Conservation (phyloP, 106 monocot genomes). For the Phalaenopsis equestris region DNA sequence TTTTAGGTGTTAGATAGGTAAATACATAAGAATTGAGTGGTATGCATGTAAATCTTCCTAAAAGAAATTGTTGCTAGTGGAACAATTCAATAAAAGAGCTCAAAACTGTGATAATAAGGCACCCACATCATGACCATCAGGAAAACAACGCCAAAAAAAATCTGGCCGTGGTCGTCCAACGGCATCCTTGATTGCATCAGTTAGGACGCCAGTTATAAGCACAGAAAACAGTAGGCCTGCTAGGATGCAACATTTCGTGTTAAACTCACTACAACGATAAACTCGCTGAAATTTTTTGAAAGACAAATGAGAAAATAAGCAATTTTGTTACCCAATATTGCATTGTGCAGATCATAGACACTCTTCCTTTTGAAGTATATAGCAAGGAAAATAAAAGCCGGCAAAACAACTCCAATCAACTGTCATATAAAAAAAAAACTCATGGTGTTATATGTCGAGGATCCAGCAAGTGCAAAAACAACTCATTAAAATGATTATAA, state of each 20-base stretch:
- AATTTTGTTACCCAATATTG: slow-evolving; percentile 41
- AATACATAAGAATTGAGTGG: no score
- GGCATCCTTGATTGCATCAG: slow-evolving; percentile 62
- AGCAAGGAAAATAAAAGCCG: slow-evolving; percentile 24
- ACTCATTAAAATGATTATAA: neutral
- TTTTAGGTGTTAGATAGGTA: no score
- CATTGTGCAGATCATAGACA: slow-evolving; percentile 75
- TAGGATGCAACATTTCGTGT: neutral
- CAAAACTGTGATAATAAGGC: neutral
- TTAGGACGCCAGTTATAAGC: slow-evolving; percentile 55
- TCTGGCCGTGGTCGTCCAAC: slow-evolving; percentile 73
- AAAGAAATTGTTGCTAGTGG: neutral
- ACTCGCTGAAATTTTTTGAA: neutral
- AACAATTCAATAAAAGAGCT: neutral
- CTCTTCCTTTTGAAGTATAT: slow-evolving; percentile 47
- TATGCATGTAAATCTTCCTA: neutral
- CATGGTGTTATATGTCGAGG: neutral
- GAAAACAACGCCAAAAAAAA: slow-evolving; percentile 80
- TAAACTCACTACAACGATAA: neutral
- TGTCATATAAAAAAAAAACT: slow-evolving; percentile 12
- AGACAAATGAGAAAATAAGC: slow-evolving; percentile 7
- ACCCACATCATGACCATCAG: slow-evolving; percentile 44
- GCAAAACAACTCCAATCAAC: slow-evolving; percentile 43
- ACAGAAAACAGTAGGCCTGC: slow-evolving; percentile 60
- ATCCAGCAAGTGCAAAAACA: neutral